A percentile compares a stretch with the other conserved stretches of the same genome.
These are phyloP conservation scores for Boletus sp. DNA, from an alignment of 768 basidiomycete genomes.

Conservation along the genomic window DNA sequence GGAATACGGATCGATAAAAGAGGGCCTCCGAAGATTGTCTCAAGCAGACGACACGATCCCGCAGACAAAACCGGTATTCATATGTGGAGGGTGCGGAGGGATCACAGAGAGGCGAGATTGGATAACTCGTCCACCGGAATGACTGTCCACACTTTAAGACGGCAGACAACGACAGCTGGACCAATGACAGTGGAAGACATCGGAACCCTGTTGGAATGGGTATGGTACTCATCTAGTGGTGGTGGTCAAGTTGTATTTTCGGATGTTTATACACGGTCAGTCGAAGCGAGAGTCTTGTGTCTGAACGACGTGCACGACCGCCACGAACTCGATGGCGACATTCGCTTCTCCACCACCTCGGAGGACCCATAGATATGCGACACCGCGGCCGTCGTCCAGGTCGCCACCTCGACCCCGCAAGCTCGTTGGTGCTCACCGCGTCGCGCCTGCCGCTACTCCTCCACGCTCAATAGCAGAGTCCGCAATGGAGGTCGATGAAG, in stretches of 20 bases:
- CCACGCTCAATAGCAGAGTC: slow-evolving; percentile 40
- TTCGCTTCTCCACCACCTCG: slow-evolving; percentile 61
- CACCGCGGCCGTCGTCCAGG: slow-evolving; percentile 23
- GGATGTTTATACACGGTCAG: slow-evolving; percentile 1
- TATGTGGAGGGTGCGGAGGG: slow-evolving; percentile 30
- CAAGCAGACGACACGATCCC: slow-evolving; percentile 81
- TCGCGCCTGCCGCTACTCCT: slow-evolving; percentile 16
- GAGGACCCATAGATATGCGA: slow-evolving; percentile 38
- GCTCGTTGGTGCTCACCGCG: slow-evolving; percentile 25
- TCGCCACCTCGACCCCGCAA: slow-evolving; percentile 27
- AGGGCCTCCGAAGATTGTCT: slow-evolving; percentile 63
- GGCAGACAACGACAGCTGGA: slow-evolving; percentile 72
- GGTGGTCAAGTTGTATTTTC: slow-evolving; percentile 2
- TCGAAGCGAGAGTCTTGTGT: neutral
- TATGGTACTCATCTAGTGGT: slow-evolving; percentile 8
- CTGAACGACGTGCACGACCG: neutral
- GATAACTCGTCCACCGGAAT: slow-evolving; percentile 72
- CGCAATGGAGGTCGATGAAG: slow-evolving; percentile 69
- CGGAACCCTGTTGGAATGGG: slow-evolving; percentile 43
- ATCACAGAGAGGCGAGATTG: slow-evolving; percentile 13
- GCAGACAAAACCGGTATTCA: slow-evolving; percentile 78
- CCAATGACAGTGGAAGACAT: slow-evolving; percentile 55
- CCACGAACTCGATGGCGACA: slow-evolving; percentile 36
- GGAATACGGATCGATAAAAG: slow-evolving; percentile 70
- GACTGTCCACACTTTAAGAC: slow-evolving; percentile 83